These are phyloP conservation scores for Pichia sp. DNA, from an alignment of 1,139 yeast species.

Conservation along the genomic window DNA sequence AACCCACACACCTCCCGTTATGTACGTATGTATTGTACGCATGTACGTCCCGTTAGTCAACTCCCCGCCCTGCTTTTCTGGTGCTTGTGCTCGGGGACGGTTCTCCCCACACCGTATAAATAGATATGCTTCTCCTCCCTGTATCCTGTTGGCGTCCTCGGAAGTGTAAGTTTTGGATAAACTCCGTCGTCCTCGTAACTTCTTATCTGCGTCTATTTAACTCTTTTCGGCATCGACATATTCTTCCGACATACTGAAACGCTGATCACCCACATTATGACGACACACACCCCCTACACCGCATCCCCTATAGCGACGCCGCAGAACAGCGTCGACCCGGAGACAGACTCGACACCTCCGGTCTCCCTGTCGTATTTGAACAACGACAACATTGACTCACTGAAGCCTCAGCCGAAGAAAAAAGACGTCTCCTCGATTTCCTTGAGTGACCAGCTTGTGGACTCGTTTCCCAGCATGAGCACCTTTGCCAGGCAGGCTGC, in stretches of 20 bases:
- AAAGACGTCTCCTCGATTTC: conserved; percentile 69
- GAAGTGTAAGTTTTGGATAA: too few relatives aligned
- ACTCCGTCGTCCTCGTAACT: too few relatives aligned
- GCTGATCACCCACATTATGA: not conserved
- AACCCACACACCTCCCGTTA: too few relatives aligned
- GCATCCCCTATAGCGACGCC: not conserved
- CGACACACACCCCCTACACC: not conserved
- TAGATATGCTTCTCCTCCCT: not conserved
- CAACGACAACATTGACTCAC: conserved; percentile 66
- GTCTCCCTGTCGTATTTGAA: conserved; percentile 52
- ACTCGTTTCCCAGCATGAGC: conserved; percentile 45
- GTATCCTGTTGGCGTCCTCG: not conserved
- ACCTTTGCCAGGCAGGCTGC: conserved; percentile 1
- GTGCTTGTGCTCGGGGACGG: too few relatives aligned
- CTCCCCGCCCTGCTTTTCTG: not conserved
- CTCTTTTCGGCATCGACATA: not conserved
- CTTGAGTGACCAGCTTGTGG: conserved; percentile 62
- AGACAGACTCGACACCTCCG: conserved; percentile 11
- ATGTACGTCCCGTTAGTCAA: too few relatives aligned
- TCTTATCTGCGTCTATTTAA: not conserved
- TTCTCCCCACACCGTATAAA: not conserved
- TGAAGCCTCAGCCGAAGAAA: conserved; percentile 57
- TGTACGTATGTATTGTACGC: too few relatives aligned
- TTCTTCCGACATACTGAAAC: not conserved
- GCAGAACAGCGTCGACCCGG: not conserved